Conservation (phyloP, 108 stramenopile genomes). For the Nitzschia putrida region DNA sequence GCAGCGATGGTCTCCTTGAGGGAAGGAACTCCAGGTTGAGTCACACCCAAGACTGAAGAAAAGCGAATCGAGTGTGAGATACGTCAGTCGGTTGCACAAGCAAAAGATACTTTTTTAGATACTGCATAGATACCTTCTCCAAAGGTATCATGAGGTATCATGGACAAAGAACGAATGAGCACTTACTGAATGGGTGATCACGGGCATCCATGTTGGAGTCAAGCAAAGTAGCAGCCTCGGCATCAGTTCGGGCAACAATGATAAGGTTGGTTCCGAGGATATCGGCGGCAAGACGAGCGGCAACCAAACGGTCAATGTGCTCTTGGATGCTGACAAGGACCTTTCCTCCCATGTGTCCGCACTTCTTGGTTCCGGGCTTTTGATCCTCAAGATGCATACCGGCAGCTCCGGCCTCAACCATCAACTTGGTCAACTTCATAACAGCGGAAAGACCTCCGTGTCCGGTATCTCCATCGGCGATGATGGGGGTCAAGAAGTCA, state of each 20-base stretch:
- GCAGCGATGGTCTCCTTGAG: conserved; percentile 63
- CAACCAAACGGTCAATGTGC: conserved; percentile 92
- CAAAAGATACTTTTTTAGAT: not conserved
- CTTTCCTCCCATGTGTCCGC: conserved; percentile 95
- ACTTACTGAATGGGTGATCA: conserved; percentile 89
- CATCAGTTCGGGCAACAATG: conserved; percentile 93
- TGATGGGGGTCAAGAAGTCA: conserved; percentile 92
- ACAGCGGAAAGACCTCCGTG: conserved; percentile 90
- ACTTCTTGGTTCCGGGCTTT: conserved; percentile 96
- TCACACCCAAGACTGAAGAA: conserved; percentile 77
- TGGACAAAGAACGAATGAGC: not conserved
- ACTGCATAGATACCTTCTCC: not conserved
- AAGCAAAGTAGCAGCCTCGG: conserved; percentile 94
- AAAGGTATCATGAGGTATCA: not conserved
- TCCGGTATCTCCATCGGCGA: conserved; percentile 96
- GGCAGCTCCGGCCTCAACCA: conserved; percentile 94
- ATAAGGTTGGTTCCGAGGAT: conserved; percentile 85
- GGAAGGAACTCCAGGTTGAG: conserved; percentile 57
- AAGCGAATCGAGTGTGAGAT: not conserved
- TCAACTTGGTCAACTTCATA: conserved; percentile 94
- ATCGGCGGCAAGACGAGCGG: conserved; percentile 90
- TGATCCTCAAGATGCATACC: conserved; percentile 85
- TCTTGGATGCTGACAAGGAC: conserved; percentile 94
- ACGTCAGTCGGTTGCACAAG: no score
- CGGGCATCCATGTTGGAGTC: conserved; percentile 93